Evolutionary conservation across 140 eudicot genomes (phyloP), one percentile per base, ranked within the genome.

Genomic region (Erigeron philadelphicus): DNA sequence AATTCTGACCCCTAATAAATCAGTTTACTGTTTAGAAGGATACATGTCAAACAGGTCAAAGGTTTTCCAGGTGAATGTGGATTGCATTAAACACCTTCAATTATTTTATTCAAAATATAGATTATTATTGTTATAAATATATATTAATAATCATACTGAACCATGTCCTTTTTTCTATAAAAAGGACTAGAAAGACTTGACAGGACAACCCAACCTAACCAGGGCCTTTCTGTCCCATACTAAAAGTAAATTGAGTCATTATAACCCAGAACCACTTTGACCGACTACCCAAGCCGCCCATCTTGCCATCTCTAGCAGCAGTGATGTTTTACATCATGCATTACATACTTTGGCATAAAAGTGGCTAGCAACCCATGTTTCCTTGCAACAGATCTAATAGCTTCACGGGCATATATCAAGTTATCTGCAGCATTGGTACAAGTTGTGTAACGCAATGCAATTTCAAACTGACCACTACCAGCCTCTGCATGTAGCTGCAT

Each of bases 301-400:
- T 49, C 72, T 67, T 67, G 46, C 9, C 45, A 49, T 43, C 19
- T 5, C 17, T 38, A 15, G 40, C 19, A 69, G 54, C 21, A 15
- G 41, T 56, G 23, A 67, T 59, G 44, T 61, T 47, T 67, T 67
- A 45, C 42, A 40, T 68, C 47, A 67, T 11, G 12, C 23, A 54
- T 52, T 49, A 81, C 96, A 42, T 87, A 94, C 99, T 94, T 94
- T 6, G 99, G 99, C 59, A 90, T 79, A 80, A 94, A 89, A 72
- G 99, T 94, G 21, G 97, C 99, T 72, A 94, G 67, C 72, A 89
- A 64, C 43, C 97, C 91, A 67, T 94, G 95, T 77, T 94, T 89
- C 83, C 99, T 89, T 45, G 99, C 94, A 62, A 94, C 90, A 23
- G 91, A 76, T 72, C 83, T 84, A 15, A 94, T 83, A 62, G 67